Conservation (phyloP, 2,329 filamentous ascomycete genomes). For the Botrytis hyacinthi region DNA sequence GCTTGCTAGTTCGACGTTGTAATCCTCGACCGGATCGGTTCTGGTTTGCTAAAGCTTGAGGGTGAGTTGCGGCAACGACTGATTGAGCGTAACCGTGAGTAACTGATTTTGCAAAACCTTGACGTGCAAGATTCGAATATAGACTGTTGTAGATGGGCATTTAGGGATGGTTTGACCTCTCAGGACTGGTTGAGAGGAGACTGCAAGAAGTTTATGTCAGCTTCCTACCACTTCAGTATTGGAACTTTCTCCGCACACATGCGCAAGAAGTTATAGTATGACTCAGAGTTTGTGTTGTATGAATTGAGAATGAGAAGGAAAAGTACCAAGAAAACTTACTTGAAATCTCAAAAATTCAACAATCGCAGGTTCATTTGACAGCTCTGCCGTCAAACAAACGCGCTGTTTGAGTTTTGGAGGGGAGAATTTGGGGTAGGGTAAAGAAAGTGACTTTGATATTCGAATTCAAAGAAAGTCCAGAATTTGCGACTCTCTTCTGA, state of each 20-base stretch:
- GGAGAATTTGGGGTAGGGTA: slow-evolving; percentile 17
- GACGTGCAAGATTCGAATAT: slow-evolving; percentile 84
- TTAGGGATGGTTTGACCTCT: slow-evolving; percentile 73
- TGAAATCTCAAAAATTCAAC: slow-evolving; percentile 34
- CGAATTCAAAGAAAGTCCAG: not conserved
- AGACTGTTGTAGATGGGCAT: slow-evolving; percentile 76
- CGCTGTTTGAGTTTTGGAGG: slow-evolving; percentile 51
- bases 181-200: slow-evolving; percentile 47
- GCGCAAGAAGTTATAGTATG: not conserved
- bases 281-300: not conserved
- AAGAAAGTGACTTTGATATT: slow-evolving; percentile 11
- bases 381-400: slow-evolving; percentile 90
- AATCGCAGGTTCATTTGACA: slow-evolving; percentile 99
- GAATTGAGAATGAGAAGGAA: slow-evolving; percentile 12
- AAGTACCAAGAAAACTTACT: slow-evolving; percentile 2
- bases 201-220: slow-evolving; percentile 27
- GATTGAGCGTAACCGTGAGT: slow-evolving; percentile 98
- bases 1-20: slow-evolving; percentile 49
- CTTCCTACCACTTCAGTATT: not conserved
- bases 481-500: not conserved
- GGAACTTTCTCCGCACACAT: not conserved
- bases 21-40: slow-evolving; percentile 62
- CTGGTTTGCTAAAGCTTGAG: slow-evolving; percentile 73
- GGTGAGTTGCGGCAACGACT: slow-evolving; percentile 89
- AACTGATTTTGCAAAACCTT: slow-evolving; percentile 94